Evolutionary conservation across 345 rosid genomes (phyloP).

Genomic region (Iberis pinnata): DNA sequence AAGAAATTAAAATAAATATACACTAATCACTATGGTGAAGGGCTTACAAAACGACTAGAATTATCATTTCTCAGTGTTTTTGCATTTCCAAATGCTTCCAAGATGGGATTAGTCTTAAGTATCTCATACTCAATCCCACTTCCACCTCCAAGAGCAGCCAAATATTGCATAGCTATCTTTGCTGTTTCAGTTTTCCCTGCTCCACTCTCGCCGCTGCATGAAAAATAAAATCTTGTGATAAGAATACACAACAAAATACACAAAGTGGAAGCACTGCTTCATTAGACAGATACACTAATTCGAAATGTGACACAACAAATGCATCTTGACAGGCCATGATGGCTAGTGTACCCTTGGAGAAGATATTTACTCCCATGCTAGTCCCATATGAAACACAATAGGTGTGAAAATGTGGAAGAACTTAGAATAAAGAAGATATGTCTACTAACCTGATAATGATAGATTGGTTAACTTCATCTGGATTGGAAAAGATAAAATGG

Average conservation of each 20-base stretch:
- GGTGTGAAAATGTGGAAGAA: constrained; percentile 7
- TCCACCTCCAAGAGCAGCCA: constrained; percentile 99
- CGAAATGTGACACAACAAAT: neutral
- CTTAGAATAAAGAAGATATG: neutral
- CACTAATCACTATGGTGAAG: constrained; percentile 25
- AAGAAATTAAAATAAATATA: constrained; percentile 1
- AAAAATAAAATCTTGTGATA: constrained; percentile 27
- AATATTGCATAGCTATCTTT: constrained; percentile 97
- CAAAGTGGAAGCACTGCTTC: constrained; percentile 4
- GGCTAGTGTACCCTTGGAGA: neutral
- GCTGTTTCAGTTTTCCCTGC: constrained; percentile 99
- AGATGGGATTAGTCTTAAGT: constrained; percentile 87
- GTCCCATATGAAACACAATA: constrained; percentile 1
- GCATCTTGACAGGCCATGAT: constrained; percentile 9
- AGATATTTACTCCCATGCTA: neutral
- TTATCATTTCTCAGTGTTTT: constrained; percentile 94
- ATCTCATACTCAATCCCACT: constrained; percentile 97
- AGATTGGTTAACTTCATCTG: constrained; percentile 99
- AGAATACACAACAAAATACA: constrained; percentile 19
- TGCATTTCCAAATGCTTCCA: constrained; percentile 99
- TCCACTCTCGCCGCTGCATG: constrained; percentile 93
- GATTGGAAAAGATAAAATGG: constrained; percentile 24
- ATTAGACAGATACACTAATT: constrained; percentile 1
- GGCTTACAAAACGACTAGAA: constrained; percentile 98
- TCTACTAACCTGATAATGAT: constrained; percentile 89